Evolutionary conservation across 306 rosid genomes (phyloP), one percentile per base, ranked within the genome.

Genomic region (Gleditsia sinensis): DNA sequence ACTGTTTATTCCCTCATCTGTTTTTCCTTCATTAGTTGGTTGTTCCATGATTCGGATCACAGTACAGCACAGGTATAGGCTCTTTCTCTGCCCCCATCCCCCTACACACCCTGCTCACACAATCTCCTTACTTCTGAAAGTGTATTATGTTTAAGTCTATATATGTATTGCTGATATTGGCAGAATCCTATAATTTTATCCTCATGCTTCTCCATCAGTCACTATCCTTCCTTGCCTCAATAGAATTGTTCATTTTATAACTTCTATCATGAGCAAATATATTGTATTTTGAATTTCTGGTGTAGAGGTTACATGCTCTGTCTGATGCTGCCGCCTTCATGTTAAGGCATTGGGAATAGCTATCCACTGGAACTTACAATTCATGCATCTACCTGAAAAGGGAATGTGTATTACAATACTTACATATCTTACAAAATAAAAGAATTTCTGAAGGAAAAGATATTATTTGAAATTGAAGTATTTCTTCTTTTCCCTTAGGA

Each of bases 31-130:
- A 28, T 82, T 92, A 85, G 89, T 95, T 71, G 99, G 92, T 85
- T 95, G 99, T 83, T 83, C 99, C 19, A 81, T 90, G 98, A 81
- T 92, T 70, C 97, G 99, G 77, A 87, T 95, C 91, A 95, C 97
- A 0, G 89, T 95, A 74, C 99, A 95, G 66, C 99, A 95, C 81
- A 91, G 96, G 99, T 92, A 80, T 45, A 39, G 10, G 28, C 79
- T 28, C 69, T 69, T 51, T 32, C 76, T 40, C 74, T 25, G 37
- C 8, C 74, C 60, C 64, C 0, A 63, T 3, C n/a, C 64, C 10
- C 73, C 0, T 59, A 2, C 45, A 5, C 63, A 0, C 33, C 12
- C 61, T 8, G 4, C 30, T 9, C 39, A 7, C 23, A 13, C 21
- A 60, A 2, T 20, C 45, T 61, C 20, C 49, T 30, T 74, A 57